Evolutionary conservation across 192 early-diverging fungal species (phyloP).

Genomic region (Backusella mclennaniae): DNA sequence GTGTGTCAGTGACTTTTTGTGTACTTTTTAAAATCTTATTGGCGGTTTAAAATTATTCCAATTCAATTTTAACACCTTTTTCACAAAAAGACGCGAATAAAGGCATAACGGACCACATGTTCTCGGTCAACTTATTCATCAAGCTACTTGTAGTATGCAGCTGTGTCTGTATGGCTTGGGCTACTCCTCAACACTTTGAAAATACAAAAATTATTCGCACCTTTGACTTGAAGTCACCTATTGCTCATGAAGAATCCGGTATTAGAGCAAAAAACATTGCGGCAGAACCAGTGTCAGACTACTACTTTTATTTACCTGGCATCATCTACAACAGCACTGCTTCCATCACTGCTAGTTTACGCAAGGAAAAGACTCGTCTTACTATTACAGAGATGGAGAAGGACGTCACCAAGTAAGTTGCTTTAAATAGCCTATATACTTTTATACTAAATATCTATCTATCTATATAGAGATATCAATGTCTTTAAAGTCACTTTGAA

Average conservation of each 20-base stretch:
- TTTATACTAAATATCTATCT: neutral
- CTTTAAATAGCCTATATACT: too few species aligned
- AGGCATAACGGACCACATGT: neutral
- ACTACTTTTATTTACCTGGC: constrained; percentile 46
- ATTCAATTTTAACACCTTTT: neutral
- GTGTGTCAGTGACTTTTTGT: neutral
- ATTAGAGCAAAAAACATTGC: constrained; percentile 44
- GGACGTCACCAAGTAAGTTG: constrained; percentile 22
- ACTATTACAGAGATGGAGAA: constrained; percentile 33
- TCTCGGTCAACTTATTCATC: constrained; percentile 7
- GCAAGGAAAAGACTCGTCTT: constrained; percentile 40
- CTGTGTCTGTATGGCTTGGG: neutral
- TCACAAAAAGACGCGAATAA: neutral
- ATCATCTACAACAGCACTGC: constrained; percentile 33
- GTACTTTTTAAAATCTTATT: neutral
- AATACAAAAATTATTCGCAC: constrained; percentile 61
- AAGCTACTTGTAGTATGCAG: neutral
- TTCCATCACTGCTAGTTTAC: constrained; percentile 37
- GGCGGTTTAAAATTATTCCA: neutral
- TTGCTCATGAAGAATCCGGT: constrained; percentile 49
- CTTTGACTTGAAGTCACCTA: constrained; percentile 55
- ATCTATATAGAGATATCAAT: constrained; percentile 31
- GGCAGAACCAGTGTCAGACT: constrained; percentile 36
- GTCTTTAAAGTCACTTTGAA: constrained; percentile 50
- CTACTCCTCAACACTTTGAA: constrained; percentile 38